A percentile compares a stretch with the other conserved stretches of the same genome.
Evolutionary conservation across 116 monocot genomes (phyloP).

Genomic region (Dioscorea cayenensis): DNA sequence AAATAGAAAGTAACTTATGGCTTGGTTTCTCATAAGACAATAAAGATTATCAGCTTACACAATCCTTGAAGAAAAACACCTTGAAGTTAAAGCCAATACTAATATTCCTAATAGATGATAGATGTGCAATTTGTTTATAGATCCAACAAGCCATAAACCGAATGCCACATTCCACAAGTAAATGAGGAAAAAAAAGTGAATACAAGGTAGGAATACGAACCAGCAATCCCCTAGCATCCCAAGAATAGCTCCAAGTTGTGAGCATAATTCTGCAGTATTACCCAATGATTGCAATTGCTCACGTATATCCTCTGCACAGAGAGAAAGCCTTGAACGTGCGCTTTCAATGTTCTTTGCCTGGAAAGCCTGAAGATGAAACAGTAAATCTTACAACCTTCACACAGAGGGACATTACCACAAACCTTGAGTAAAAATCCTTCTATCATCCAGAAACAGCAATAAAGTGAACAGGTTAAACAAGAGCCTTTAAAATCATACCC

Average conservation of each 20-base stretch:
- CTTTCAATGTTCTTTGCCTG: conserved; percentile 74
- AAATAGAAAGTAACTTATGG: too few species aligned
- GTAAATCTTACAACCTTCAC: not conserved
- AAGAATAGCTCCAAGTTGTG: conserved; percentile 93
- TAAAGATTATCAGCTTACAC: too few species aligned
- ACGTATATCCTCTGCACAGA: conserved; percentile 87
- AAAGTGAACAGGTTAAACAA: not conserved
- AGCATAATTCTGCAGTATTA: conserved; percentile 60
- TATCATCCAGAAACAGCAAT: not conserved
- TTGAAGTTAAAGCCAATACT: too few species aligned
- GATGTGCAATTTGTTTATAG: not conserved
- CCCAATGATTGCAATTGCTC: conserved; percentile 55
- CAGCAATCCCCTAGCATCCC: conserved; percentile 99
- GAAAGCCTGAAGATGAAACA: conserved; percentile 66
- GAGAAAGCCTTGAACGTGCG: conserved; percentile 75
- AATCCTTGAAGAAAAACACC: too few species aligned
- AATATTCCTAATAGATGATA: not conserved
- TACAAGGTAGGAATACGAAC: conserved; percentile 20
- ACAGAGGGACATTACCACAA: not conserved
- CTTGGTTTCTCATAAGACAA: too few species aligned
- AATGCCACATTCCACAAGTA: too few species aligned
- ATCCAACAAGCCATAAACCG: not conserved
- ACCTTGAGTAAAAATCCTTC: not conserved
- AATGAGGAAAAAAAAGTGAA: not conserved
- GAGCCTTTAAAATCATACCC: conserved; percentile 33